Evolutionary conservation across 73 alveolate species (phyloP), one percentile per base, ranked within the genome.

Genomic region (Blepharisma stoltei): DNA sequence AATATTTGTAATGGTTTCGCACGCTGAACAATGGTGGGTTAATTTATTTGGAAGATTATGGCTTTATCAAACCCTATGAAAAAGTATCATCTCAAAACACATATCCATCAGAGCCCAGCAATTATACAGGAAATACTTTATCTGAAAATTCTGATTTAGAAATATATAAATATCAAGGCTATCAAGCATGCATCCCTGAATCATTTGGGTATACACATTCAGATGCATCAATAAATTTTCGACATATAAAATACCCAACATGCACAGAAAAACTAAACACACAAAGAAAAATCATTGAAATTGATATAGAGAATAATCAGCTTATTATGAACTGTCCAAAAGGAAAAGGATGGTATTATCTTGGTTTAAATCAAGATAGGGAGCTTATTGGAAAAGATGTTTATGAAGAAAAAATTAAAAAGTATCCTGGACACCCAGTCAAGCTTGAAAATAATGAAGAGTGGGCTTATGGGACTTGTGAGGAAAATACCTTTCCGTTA

Each of bases 381-480:
- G 73, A 60, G 4, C 37, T 18, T 14, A 60, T 60, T 1, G 73
- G 73, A 0, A 14, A 18, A 14, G 38, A n/a, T 60, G 18, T 60
- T 9, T 60, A 60, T 25, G 23, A 60, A 14, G 46, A 14, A 3
- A 60, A 14, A 60, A 38, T n/a, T 9, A 14, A 60, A 60, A 20
- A 14, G 14, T 60, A 60, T 25, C 14, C 73, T 14, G 46, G 46
- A 60, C 38, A 60, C 48, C 73, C 73, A 18, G 73, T 60, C 48
- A 60, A 60, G 18, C 73, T 60, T 14, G 11, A n/a, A 5, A 38
- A 60, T 20, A 38, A 60, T 18, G 23, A 14, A 8, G 73, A 60
- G 5, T 60, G 73, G 73, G 73, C 73, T 14, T 60, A 18, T 25
- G 73, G 73, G 73, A 60, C 38, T 60, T 60, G 73, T 25, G 18